Conservation (phyloP, 2,329 filamentous ascomycete genomes). For the Sordariomycetes sp. region DNA sequence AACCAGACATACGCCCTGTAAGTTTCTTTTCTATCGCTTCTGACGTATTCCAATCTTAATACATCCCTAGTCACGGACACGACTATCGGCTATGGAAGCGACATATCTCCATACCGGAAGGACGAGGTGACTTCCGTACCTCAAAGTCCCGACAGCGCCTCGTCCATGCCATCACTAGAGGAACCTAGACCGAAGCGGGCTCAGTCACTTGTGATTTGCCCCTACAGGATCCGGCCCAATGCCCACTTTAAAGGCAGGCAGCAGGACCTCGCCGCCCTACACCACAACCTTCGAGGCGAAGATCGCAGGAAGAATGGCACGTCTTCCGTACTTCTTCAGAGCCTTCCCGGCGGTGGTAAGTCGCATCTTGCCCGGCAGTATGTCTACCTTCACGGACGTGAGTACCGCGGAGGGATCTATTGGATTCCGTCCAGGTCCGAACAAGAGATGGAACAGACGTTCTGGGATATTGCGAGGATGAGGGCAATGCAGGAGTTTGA, state of each 20-base stretch:
- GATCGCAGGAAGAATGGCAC: conserved; percentile 42
- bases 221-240: conserved; percentile 48
- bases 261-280: conserved; percentile 41
- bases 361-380: conserved; percentile 57
- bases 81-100: not conserved
- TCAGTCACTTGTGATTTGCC: conserved; percentile 25
- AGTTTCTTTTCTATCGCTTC: not conserved
- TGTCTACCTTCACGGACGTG: conserved; percentile 41
- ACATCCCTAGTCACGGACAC: not conserved
- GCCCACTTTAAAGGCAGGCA: conserved; percentile 48
- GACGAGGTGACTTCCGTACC: not conserved
- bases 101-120: not conserved
- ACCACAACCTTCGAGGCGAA: conserved; percentile 43
- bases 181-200: not conserved
- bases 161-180: not conserved
- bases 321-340: conserved; percentile 49
- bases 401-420: conserved; percentile 54
- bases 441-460: conserved; percentile 45
- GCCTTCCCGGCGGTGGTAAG: conserved; percentile 54
- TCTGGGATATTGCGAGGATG: conserved; percentile 51
- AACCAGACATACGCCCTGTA: not conserved
- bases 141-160: not conserved
- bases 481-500: conserved; percentile 31
- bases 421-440: conserved; percentile 53
- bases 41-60: not conserved